Percentiles rank a stretch among this genome's conserved stretches.
Evolutionary conservation across 1,139 yeast species (phyloP).

Genomic region (Debaryomyces sp.): DNA sequence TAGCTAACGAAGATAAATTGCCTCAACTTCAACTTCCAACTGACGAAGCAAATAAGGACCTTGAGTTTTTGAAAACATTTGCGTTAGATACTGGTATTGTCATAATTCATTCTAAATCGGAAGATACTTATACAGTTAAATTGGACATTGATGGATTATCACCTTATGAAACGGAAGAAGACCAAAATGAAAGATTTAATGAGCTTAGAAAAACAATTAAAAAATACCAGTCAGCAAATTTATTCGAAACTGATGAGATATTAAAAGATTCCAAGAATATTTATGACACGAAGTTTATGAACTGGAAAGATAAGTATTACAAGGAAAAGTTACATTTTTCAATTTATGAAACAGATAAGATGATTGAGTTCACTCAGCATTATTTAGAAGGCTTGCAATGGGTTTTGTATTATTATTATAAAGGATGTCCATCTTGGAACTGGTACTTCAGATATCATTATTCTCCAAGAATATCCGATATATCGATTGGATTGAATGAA

Average conservation of each 20-base stretch:
- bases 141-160: conserved; percentile 77
- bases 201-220: conserved; percentile 53
- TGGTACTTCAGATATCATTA: conserved; percentile 91
- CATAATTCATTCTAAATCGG: conserved; percentile 60
- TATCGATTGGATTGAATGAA: conserved; percentile 66
- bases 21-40: conserved; percentile 52
- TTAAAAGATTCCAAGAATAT: conserved; percentile 62
- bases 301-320: conserved; percentile 86
- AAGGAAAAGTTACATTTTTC: conserved; percentile 74
- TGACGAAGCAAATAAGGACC: conserved; percentile 50
- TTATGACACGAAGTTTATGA: conserved; percentile 71
- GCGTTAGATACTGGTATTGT: conserved; percentile 70
- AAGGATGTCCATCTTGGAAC: conserved; percentile 92
- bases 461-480: conserved; percentile 90
- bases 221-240: conserved; percentile 71
- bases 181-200: conserved; percentile 51
- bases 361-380: conserved; percentile 70
- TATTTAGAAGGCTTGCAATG: conserved; percentile 94
- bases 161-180: conserved; percentile 65
- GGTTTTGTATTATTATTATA: conserved; percentile 89
- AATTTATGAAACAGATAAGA: conserved; percentile 54
- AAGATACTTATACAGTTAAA: conserved; percentile 56
- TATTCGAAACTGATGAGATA: conserved; percentile 64
- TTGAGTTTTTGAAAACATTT: conserved; percentile 62
- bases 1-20: conserved; percentile 48